Percentiles rank a stretch among this genome's conserved stretches.
Evolutionary conservation across 208 protist genomes (phyloP).

Genomic region (Naegleria fowleri): DNA sequence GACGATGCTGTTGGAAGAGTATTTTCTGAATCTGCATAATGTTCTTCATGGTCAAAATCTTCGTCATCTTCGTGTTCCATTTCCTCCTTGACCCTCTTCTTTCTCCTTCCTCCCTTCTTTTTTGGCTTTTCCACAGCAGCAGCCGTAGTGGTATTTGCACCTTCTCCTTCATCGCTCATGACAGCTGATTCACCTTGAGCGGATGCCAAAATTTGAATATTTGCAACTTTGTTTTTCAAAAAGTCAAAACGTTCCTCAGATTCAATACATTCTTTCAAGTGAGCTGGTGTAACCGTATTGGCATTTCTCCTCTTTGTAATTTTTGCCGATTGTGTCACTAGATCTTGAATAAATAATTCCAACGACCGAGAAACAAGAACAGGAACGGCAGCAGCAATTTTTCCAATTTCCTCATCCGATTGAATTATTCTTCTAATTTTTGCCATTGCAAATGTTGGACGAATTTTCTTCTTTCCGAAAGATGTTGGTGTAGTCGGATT

Average conservation of each 20-base stretch:
- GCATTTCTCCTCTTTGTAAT: conserved; percentile 14
- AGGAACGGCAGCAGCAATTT: conserved; percentile 40
- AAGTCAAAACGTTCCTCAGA: conserved; percentile 35
- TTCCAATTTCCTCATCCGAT: conserved; percentile 48
- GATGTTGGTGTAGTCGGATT: no score
- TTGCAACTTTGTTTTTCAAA: conserved; percentile 32
- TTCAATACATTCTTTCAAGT: conserved; percentile 34
- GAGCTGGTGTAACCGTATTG: conserved; percentile 34
- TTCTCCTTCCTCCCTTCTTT: conserved; percentile 27
- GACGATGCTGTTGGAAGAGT: not conserved
- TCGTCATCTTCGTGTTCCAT: not conserved
- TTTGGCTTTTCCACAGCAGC: not conserved
- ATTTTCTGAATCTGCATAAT: not conserved
- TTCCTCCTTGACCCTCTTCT: not conserved
- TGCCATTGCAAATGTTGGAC: conserved; percentile 27
- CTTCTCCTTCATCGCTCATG: not conserved
- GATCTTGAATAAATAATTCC: conserved; percentile 43
- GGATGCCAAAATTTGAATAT: conserved; percentile 9
- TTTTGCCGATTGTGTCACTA: conserved; percentile 32
- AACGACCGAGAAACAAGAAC: conserved; percentile 41
- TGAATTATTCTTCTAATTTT: conserved; percentile 53
- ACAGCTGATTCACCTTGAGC: not conserved
- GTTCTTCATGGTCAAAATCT: not conserved
- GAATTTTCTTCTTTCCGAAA: no score
- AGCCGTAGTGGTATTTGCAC: not conserved